These are phyloP conservation scores for Fusarium sp. DNA, from an alignment of 2,329 filamentous ascomycete species.

Conservation along the genomic window DNA sequence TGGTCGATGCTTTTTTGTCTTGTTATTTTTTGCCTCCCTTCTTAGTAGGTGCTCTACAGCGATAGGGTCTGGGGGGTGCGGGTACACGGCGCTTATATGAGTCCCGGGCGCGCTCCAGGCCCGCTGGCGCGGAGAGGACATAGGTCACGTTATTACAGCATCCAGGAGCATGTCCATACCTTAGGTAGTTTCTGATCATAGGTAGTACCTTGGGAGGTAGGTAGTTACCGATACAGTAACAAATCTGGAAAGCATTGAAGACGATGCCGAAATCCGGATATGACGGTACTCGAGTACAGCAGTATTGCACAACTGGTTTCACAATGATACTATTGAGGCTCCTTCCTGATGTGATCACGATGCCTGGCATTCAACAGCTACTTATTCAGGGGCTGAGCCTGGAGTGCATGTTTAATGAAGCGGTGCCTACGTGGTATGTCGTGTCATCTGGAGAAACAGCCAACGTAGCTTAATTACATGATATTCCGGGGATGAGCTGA, in stretches of 20 bases:
- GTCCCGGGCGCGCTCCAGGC: constrained; percentile 30
- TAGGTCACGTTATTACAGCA: constrained; percentile 6
- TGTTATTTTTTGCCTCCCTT: not conserved
- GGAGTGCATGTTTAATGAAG: constrained; percentile 18
- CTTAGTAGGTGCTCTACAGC: not conserved
- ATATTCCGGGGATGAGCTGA: constrained; percentile 28
- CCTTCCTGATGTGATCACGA: constrained; percentile 13
- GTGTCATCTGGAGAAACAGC: constrained; percentile 16
- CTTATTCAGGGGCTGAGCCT: constrained; percentile 13
- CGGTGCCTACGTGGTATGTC: constrained; percentile 15
- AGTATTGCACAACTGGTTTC: constrained; percentile 7
- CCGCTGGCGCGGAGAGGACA: constrained; percentile 21
- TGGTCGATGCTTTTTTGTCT: constrained; percentile 20
- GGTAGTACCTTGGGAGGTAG: too few relatives aligned
- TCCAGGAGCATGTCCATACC: too few relatives aligned
- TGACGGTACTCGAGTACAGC: not conserved
- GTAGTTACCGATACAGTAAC: not conserved
- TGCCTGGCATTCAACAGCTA: constrained; percentile 12
- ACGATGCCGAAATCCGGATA: not conserved
- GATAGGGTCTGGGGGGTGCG: constrained; percentile 31
- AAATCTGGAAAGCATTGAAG: constrained; percentile 2
- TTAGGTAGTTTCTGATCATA: not conserved
- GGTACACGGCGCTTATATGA: constrained; percentile 31
- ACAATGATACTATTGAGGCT: constrained; percentile 8
- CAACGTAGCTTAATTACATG: constrained; percentile 33